phyloP scores from a whole-genome alignment of 2,329 filamentous ascomycete species.

The Colletotrichum incanum region DNA sequence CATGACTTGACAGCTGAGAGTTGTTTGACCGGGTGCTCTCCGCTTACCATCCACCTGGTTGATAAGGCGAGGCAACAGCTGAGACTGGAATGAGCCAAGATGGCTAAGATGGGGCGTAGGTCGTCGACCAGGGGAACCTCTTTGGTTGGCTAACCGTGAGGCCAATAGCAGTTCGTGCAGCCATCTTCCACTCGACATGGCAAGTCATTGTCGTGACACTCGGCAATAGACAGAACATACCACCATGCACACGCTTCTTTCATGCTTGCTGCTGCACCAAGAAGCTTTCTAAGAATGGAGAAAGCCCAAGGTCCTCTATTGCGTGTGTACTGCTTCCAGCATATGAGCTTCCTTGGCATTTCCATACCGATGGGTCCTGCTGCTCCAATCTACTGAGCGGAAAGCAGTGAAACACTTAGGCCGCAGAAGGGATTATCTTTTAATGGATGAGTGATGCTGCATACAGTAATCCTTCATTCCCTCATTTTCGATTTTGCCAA shows the following conservation, averaged over 20 bases:
- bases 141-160: too few relatives aligned
- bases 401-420: too few relatives aligned
- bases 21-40: constrained; percentile 18
- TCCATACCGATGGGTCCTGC: too few relatives aligned
- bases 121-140: not conserved
- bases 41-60: constrained; percentile 3
- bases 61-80: constrained; percentile 14
- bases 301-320: not conserved
- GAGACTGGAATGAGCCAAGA: constrained; percentile 17
- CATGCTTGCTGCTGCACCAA: not conserved
- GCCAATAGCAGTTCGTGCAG: not conserved
- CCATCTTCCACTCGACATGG: not conserved
- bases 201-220: not conserved
- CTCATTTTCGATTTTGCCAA: too few relatives aligned
- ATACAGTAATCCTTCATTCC: too few relatives aligned
- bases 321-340: not conserved
- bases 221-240: not conserved
- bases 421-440: too few relatives aligned
- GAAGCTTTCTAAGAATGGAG: not conserved
- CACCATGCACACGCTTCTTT: not conserved
- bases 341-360: not conserved
- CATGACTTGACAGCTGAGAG: constrained; percentile 13
- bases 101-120: constrained; percentile 8
- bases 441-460: too few relatives aligned
- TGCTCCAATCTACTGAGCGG: too few relatives aligned